These are phyloP conservation scores for Wickerhamomyces sp. DNA, from an alignment of 1,139 yeast species.

Conservation along the genomic window DNA sequence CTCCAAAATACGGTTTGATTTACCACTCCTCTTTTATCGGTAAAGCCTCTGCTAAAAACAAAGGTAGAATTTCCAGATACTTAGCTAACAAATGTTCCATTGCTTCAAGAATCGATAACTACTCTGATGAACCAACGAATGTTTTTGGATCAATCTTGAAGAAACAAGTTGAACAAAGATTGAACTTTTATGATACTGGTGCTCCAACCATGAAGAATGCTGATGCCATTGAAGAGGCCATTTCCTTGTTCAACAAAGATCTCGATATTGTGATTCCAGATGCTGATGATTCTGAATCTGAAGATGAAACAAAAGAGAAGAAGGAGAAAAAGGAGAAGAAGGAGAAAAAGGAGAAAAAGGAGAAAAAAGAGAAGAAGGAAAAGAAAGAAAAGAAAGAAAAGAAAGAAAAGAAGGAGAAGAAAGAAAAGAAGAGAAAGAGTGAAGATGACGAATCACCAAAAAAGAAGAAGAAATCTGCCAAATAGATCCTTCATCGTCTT, in stretches of 20 bases:
- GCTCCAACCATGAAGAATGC: constrained; percentile 94
- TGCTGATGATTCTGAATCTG: constrained; percentile 33
- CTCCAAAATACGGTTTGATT: constrained; percentile 96
- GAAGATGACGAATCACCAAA: constrained; percentile 37
- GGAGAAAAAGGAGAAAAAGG: constrained; percentile 51
- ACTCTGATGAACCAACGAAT: constrained; percentile 78
- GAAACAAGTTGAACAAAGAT: constrained; percentile 97
- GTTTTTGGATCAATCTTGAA: constrained; percentile 88
- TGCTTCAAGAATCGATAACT: constrained; percentile 97
- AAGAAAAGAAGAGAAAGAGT: constrained; percentile 50
- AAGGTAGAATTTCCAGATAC: constrained; percentile 98
- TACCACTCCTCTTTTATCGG: constrained; percentile 97
- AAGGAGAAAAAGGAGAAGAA: constrained; percentile 38
- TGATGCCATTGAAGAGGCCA: constrained; percentile 89
- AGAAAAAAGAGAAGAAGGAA: constrained; percentile 44
- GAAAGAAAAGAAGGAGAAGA: constrained; percentile 49
- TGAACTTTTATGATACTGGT: constrained; percentile 93
- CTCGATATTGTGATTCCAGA: constrained; percentile 36
- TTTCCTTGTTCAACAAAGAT: constrained; percentile 60
- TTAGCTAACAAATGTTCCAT: constrained; percentile 98
- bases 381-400: constrained; percentile 46
- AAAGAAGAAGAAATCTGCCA: constrained; percentile 40
- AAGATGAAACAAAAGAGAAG: constrained; percentile 36
- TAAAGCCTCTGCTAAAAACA: constrained; percentile 93
- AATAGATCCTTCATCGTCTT: too few species aligned